These are phyloP conservation scores for Kwoniella botswanensis DNA, from an alignment of 768 basidiomycete species.

Conservation along the genomic window DNA sequence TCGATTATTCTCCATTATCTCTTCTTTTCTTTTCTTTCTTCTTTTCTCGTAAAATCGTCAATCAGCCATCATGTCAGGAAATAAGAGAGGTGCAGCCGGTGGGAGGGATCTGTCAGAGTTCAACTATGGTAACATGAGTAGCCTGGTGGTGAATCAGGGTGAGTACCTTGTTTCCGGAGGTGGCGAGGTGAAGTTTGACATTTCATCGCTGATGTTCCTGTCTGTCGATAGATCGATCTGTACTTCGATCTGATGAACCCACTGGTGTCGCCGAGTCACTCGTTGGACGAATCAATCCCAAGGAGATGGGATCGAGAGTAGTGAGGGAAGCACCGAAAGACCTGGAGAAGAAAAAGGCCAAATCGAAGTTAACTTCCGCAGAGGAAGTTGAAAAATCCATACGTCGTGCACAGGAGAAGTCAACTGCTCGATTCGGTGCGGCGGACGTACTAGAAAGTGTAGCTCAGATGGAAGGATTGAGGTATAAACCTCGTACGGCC, in stretches of 20 bases:
- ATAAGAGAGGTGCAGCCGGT: constrained; percentile 36
- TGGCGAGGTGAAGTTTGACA: neutral
- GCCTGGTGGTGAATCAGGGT: constrained; percentile 87
- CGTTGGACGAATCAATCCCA: constrained; percentile 83
- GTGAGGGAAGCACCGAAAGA: constrained; percentile 82
- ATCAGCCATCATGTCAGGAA: constrained; percentile 49
- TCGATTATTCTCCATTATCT: neutral
- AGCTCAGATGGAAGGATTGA: constrained; percentile 87
- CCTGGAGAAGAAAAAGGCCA: constrained; percentile 91
- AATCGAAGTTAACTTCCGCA: constrained; percentile 61
- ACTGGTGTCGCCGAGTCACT: constrained; percentile 95
- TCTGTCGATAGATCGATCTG: constrained; percentile 48
- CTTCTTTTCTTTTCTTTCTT: neutral
- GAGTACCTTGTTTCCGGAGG: constrained; percentile 26
- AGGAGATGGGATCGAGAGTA: constrained; percentile 92
- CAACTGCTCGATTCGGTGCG: constrained; percentile 65
- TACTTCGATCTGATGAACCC: constrained; percentile 87
- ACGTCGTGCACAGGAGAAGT: constrained; percentile 66
- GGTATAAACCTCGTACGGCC: constrained; percentile 88
- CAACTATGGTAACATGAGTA: constrained; percentile 95
- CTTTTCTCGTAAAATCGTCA: neutral
- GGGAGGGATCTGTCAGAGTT: constrained; percentile 86
- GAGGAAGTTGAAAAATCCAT: constrained; percentile 55
- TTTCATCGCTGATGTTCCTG: neutral
- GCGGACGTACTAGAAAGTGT: constrained; percentile 93